A percentile compares a stretch with the other conserved stretches of the same genome.
Conservation (phyloP, 805 yeast species). For the Nakazawaea ambrosiae region DNA sequence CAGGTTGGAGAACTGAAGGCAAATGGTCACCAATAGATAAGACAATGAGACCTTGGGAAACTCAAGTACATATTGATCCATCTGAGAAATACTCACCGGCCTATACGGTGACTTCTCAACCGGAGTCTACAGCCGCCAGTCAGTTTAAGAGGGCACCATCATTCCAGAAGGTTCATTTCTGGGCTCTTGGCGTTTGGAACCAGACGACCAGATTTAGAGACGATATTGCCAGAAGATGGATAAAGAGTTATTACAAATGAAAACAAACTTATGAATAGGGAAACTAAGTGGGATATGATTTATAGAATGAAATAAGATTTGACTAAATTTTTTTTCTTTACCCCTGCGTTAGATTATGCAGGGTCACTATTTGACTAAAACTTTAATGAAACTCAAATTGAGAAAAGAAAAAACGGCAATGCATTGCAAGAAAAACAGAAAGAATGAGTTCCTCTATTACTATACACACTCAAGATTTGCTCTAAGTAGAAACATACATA, state of each 20-base stretch:
- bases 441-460: too few relatives aligned
- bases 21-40: constrained; percentile 51
- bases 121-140: constrained; percentile 3
- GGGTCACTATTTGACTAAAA: too few relatives aligned
- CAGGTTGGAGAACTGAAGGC: constrained; percentile 38
- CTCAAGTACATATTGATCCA: constrained; percentile 3
- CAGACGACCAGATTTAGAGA: constrained; percentile 44
- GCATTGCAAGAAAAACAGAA: too few relatives aligned
- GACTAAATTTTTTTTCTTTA: too few relatives aligned
- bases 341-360: too few relatives aligned
- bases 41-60: constrained; percentile 55
- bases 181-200: constrained; percentile 66
- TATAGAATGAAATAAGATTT: too few relatives aligned
- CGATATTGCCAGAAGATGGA: constrained; percentile 50
- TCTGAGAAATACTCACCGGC: neutral
- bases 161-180: constrained; percentile 43
- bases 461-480: too few relatives aligned
- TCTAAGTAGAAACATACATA: neutral
- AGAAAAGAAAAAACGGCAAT: too few relatives aligned
- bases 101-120: neutral
- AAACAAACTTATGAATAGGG: too few relatives aligned
- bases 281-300: too few relatives aligned
- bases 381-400: too few relatives aligned
- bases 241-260: constrained; percentile 34
- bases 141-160: constrained; percentile 27